Conservation (phyloP, 2,329 filamentous ascomycete genomes). For the Paraphoma chrysanthemicola region DNA sequence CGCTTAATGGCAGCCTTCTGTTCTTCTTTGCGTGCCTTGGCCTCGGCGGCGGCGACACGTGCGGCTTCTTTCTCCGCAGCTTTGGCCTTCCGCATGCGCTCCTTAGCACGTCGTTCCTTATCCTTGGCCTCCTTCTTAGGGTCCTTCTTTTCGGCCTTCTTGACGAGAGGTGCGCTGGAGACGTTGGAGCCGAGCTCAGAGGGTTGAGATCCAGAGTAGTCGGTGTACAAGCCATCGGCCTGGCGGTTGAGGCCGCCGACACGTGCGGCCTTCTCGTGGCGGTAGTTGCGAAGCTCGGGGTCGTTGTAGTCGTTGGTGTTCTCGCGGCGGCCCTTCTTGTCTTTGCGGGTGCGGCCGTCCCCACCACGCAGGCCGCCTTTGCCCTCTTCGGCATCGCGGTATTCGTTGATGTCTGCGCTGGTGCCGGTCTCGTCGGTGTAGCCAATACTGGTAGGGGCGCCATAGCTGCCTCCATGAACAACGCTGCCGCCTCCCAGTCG, state of each 20-base stretch:
- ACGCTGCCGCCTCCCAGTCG: slow-evolving; percentile 85
- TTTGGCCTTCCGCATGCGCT: slow-evolving; percentile 58
- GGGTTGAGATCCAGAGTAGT: slow-evolving; percentile 72
- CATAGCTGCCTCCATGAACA: slow-evolving; percentile 69
- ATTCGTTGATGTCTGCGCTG: slow-evolving; percentile 51
- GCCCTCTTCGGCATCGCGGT: slow-evolving; percentile 50
- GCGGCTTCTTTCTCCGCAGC: slow-evolving; percentile 47
- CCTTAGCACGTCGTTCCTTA: slow-evolving; percentile 53
- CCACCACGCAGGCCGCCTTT: slow-evolving; percentile 52
- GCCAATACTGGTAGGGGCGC: slow-evolving; percentile 46
- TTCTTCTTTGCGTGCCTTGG: slow-evolving; percentile 54
- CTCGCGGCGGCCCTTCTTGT: slow-evolving; percentile 58
- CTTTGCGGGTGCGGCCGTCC: slow-evolving; percentile 49
- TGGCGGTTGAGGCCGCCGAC: slow-evolving; percentile 89
- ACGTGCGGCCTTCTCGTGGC: slow-evolving; percentile 82
- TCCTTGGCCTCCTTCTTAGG: slow-evolving; percentile 48
- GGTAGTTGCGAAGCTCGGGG: slow-evolving; percentile 78
- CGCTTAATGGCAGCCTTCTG: slow-evolving; percentile 45
- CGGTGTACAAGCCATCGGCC: slow-evolving; percentile 79
- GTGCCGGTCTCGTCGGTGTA: slow-evolving; percentile 56
- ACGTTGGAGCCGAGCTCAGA: slow-evolving; percentile 63
- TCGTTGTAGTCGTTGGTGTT: slow-evolving; percentile 61
- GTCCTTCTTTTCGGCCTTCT: slow-evolving; percentile 50
- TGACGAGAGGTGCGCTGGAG: slow-evolving; percentile 53
- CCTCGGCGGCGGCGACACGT: slow-evolving; percentile 41